Conservation (phyloP, 129 eudicot genomes). For the Erigeron canadensis region DNA sequence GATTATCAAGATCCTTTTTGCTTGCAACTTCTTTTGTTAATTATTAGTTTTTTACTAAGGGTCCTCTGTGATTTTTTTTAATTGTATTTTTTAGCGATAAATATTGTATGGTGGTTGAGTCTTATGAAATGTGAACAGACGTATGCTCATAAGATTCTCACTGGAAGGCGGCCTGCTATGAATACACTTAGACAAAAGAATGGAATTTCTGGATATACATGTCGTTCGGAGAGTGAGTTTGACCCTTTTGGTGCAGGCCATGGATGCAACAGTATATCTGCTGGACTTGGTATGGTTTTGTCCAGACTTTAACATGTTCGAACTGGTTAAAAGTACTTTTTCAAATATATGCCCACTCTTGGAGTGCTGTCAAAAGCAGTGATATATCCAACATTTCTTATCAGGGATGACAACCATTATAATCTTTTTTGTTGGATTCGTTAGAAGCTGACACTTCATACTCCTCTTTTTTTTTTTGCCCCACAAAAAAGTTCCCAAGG, state of each 20-base stretch:
- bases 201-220: conserved; percentile 56
- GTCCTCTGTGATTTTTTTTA: neutral
- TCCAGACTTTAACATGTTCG: no score
- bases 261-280: conserved; percentile 96
- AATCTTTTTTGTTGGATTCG: neutral
- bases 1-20: neutral
- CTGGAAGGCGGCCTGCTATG: conserved; percentile 75
- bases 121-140: conserved; percentile 51
- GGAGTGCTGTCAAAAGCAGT: neutral
- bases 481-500: neutral
- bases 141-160: conserved; percentile 82
- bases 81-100: neutral
- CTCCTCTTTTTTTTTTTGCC: neutral
- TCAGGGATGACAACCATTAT: neutral
- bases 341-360: conserved; percentile 6
- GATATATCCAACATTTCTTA: neutral
- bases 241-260: conserved; percentile 89
- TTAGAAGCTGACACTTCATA: neutral
- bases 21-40: neutral
- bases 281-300: conserved; percentile 77
- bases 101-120: conserved; percentile 9
- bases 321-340: neutral
- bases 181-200: conserved; percentile 48
- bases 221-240: conserved; percentile 63
- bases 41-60: conserved; percentile 4